Evolutionary conservation across 169 alveolate genomes (phyloP).

Genomic region (Babesia caballi): DNA sequence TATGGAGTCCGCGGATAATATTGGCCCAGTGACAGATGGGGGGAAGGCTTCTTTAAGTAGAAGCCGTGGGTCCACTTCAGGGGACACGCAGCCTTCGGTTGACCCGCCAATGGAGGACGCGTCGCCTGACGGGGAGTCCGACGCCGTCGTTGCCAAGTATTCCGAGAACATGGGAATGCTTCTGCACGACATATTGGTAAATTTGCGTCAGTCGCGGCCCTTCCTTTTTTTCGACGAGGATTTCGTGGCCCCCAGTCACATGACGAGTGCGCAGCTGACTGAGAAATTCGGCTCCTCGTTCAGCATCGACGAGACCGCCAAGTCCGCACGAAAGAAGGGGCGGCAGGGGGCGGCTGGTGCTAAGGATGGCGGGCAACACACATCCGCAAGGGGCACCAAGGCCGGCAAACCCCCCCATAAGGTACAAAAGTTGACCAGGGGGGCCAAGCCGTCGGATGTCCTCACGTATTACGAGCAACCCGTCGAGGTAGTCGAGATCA

Average conservation of each 20-base stretch:
- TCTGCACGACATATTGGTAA: not conserved
- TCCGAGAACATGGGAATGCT: not conserved
- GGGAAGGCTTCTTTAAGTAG: no score
- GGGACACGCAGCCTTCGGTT: not conserved
- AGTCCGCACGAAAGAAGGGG: not conserved
- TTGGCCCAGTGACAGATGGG: no score
- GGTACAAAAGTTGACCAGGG: not conserved
- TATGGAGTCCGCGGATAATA: not conserved
- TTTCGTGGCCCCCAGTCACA: slow-evolving; percentile 6
- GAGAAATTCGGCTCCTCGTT: not conserved
- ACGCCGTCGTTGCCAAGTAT: not conserved
- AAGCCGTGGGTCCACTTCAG: no score
- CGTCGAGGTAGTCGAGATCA: slow-evolving; percentile 14
- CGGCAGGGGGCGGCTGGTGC: not conserved
- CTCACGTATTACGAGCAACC: not conserved
- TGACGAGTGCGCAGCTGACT: not conserved
- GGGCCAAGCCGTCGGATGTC: not conserved
- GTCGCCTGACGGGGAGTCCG: not conserved
- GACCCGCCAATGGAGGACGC: not conserved
- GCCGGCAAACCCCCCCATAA: not conserved
- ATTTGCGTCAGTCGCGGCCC: slow-evolving; percentile 3
- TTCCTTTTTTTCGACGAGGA: slow-evolving; percentile 20
- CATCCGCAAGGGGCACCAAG: not conserved
- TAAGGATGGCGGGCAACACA: not conserved
- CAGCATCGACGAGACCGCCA: not conserved